Percentiles rank a stretch among this genome's conserved stretches.
Conservation (phyloP, 768 basidiomycete species). For the Macrocybe gigantea region DNA sequence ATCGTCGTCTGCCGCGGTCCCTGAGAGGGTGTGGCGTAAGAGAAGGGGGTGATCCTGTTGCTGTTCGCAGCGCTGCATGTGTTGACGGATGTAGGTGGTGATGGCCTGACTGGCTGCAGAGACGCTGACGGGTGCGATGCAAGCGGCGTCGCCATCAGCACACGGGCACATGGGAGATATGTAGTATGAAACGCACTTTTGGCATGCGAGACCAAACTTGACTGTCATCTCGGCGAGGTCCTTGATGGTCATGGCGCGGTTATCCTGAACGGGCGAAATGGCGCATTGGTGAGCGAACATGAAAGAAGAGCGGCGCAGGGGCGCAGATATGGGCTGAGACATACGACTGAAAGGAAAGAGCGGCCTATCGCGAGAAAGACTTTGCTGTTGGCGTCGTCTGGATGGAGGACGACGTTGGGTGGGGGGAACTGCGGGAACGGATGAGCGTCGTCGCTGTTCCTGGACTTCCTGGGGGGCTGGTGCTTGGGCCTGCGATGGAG, state of each 20-base stretch:
- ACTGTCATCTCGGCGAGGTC: constrained; percentile 73
- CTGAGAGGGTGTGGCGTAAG: constrained; percentile 65
- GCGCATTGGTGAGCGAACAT: too few relatives aligned
- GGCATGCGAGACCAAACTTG: constrained; percentile 60
- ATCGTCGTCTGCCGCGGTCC: constrained; percentile 68
- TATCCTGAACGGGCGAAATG: constrained; percentile 39
- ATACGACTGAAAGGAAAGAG: constrained; percentile 67
- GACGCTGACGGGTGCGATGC: constrained; percentile 32
- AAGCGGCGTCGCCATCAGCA: too few relatives aligned
- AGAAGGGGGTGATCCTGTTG: constrained; percentile 73
- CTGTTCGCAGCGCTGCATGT: constrained; percentile 63
- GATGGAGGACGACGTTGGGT: constrained; percentile 59
- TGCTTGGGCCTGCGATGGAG: constrained; percentile 14
- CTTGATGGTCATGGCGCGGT: constrained; percentile 83
- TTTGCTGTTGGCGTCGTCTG: constrained; percentile 67
- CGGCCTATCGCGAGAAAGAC: constrained; percentile 71
- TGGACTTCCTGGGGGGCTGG: constrained; percentile 12
- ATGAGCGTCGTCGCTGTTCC: constrained; percentile 10
- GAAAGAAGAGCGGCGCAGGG: constrained; percentile 9
- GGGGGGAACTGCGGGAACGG: constrained; percentile 49
- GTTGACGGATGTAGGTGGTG: constrained; percentile 75
- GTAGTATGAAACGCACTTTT: constrained; percentile 48
- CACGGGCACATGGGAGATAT: constrained; percentile 2
- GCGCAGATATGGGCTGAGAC: constrained; percentile 22
- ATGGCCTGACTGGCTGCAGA: constrained; percentile 80